Percentiles rank a stretch among this genome's conserved stretches.
phyloP scores from a whole-genome alignment of 179 eudicot genomes.

The Amaranthus tricolor region DNA sequence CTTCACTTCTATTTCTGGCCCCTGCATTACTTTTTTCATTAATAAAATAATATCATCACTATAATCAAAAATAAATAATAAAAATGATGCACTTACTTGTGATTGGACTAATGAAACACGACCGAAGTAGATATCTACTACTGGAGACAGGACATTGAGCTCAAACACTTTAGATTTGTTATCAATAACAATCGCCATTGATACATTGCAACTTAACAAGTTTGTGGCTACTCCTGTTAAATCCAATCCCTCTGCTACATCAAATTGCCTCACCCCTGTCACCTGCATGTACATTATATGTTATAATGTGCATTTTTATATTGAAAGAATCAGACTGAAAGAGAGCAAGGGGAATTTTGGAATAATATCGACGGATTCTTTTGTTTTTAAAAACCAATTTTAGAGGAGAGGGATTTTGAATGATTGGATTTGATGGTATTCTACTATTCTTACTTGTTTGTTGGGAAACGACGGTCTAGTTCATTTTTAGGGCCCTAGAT shows the following conservation, averaged over 20 bases:
- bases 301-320: too few species aligned
- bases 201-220: slow-evolving; percentile 50
- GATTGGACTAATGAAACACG: slow-evolving; percentile 47
- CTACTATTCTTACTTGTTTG: too few species aligned
- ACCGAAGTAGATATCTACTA: slow-evolving; percentile 40
- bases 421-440: too few species aligned
- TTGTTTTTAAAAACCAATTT: too few species aligned
- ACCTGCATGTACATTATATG: slow-evolving; percentile 29
- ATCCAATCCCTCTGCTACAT: slow-evolving; percentile 72
- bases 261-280: slow-evolving; percentile 42
- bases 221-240: slow-evolving; percentile 70
- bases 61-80: background rate
- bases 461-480: too few species aligned
- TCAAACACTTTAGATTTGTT: slow-evolving; percentile 67
- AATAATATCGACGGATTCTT: too few species aligned
- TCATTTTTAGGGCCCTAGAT: too few species aligned
- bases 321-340: too few species aligned
- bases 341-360: too few species aligned
- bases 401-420: too few species aligned
- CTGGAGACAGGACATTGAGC: slow-evolving; percentile 52
- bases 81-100: slow-evolving; percentile 38
- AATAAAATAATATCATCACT: background rate
- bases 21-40: slow-evolving; percentile 26
- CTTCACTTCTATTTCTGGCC: slow-evolving; percentile 36
- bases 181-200: slow-evolving; percentile 52